Conservation (phyloP, 2,329 filamentous ascomycete genomes). For the Hymenoscyphus fraxineus region DNA sequence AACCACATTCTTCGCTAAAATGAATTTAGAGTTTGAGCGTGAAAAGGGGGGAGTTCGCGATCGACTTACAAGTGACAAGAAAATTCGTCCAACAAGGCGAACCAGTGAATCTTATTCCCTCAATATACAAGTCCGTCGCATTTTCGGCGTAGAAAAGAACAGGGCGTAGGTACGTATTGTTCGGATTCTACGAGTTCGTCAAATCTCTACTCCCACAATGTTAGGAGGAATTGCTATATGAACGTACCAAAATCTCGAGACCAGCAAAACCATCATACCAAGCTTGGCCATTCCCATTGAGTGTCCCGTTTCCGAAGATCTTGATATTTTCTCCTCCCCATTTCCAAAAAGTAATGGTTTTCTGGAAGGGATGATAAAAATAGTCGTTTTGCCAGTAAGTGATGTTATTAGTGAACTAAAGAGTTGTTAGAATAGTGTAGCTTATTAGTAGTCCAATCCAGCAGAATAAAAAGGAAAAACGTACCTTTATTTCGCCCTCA, state of each 20-base stretch:
- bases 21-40: not conserved
- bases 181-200: constrained; percentile 38
- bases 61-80: constrained; percentile 48
- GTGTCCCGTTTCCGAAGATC: constrained; percentile 51
- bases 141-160: constrained; percentile 61
- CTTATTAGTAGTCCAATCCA: not conserved
- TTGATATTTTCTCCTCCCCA: constrained; percentile 60
- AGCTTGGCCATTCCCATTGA: constrained; percentile 26
- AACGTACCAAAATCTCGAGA: constrained; percentile 41
- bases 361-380: constrained; percentile 49
- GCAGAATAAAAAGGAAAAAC: constrained; percentile 12
- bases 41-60: not conserved
- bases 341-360: constrained; percentile 59
- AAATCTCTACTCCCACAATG: not conserved
- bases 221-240: not conserved
- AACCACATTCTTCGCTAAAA: constrained; percentile 44
- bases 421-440: not conserved
- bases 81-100: constrained; percentile 64
- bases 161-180: constrained; percentile 54
- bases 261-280: constrained; percentile 33
- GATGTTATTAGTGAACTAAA: constrained; percentile 58
- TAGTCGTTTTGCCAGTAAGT: constrained; percentile 60
- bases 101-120: constrained; percentile 56
- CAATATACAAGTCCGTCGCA: constrained; percentile 53
- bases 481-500: constrained; percentile 52